phyloP scores from a whole-genome alignment of 2,329 filamentous ascomycete genomes.

The Fusarium miscanthi region DNA sequence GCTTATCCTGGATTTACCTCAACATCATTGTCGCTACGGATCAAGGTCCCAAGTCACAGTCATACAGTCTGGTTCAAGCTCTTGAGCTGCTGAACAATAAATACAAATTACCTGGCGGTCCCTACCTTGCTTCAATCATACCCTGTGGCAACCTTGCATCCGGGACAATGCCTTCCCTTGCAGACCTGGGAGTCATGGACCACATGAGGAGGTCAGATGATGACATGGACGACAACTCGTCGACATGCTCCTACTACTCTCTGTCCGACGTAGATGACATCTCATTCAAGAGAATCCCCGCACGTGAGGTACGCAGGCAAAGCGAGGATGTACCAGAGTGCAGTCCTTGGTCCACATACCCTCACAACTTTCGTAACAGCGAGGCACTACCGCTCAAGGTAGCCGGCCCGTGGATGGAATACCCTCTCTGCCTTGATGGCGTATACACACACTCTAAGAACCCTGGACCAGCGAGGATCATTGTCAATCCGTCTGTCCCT shows the following conservation, averaged over 20 bases:
- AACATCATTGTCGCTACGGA: too few relatives aligned
- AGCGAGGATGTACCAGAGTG: not conserved
- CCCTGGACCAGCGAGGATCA: slow-evolving; percentile 1
- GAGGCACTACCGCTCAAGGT: not conserved
- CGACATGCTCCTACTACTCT: slow-evolving; percentile 7
- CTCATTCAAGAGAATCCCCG: not conserved
- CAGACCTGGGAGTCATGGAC: not conserved
- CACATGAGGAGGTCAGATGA: not conserved
- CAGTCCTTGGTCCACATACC: not conserved
- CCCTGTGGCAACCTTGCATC: not conserved
- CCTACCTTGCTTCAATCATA: too few relatives aligned
- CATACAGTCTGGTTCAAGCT: too few relatives aligned
- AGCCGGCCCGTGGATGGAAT: slow-evolving; percentile 1
- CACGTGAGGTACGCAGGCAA: slow-evolving; percentile 4
- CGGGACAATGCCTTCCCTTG: not conserved
- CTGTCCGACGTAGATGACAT: not conserved
- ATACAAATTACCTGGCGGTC: too few relatives aligned
- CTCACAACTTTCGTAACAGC: not conserved
- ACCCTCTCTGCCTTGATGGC: not conserved
- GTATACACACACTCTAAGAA: not conserved
- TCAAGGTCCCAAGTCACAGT: too few relatives aligned
- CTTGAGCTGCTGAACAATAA: too few relatives aligned
- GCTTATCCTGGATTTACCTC: too few relatives aligned
- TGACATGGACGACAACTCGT: not conserved
- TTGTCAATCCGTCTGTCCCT: not conserved